Percentiles rank a stretch among this genome's conserved stretches.
Evolutionary conservation across 2,329 filamentous ascomycete species (phyloP).

Genomic region (Colletotrichum truncatum): DNA sequence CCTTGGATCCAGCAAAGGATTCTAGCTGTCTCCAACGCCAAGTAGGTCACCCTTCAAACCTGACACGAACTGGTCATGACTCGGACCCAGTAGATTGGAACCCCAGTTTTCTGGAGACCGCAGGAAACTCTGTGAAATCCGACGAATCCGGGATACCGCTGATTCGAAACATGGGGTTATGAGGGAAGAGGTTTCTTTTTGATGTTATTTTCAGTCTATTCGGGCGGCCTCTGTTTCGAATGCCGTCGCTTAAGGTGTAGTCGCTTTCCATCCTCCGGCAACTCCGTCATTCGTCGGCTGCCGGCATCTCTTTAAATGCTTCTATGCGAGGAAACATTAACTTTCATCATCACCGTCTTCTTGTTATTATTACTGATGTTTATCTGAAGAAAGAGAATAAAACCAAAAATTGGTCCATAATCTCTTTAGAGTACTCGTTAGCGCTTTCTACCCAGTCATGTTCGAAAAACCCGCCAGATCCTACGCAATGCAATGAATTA

Average conservation of each 20-base stretch:
- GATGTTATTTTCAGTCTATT: not conserved
- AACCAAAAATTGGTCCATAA: no score
- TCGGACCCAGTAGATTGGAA: conserved; percentile 17
- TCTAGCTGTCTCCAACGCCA: not conserved
- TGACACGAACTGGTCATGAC: conserved; percentile 25
- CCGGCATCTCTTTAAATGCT: not conserved
- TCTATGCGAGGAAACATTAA: no score
- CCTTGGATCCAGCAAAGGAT: not conserved
- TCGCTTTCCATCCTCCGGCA: not conserved
- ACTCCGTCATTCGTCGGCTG: not conserved
- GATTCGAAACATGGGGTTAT: conserved; percentile 2
- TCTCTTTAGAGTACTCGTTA: no score
- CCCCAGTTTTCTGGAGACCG: conserved; percentile 16
- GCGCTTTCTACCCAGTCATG: no score
- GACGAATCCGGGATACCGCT: conserved; percentile 8
- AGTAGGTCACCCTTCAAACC: conserved; percentile 1
- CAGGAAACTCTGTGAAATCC: conserved; percentile 9
- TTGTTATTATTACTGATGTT: no score
- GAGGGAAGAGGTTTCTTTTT: no score
- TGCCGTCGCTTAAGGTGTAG: not conserved
- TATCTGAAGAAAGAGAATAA: no score
- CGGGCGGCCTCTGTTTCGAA: conserved; percentile 13
- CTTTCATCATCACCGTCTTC: no score
- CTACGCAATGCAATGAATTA: conserved; percentile 4
- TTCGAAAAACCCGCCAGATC: not conserved